Evolutionary conservation across 2,329 filamentous ascomycete genomes (phyloP), one percentile per base, ranked within the genome.

Genomic region (Colletotrichum orbiculare): DNA sequence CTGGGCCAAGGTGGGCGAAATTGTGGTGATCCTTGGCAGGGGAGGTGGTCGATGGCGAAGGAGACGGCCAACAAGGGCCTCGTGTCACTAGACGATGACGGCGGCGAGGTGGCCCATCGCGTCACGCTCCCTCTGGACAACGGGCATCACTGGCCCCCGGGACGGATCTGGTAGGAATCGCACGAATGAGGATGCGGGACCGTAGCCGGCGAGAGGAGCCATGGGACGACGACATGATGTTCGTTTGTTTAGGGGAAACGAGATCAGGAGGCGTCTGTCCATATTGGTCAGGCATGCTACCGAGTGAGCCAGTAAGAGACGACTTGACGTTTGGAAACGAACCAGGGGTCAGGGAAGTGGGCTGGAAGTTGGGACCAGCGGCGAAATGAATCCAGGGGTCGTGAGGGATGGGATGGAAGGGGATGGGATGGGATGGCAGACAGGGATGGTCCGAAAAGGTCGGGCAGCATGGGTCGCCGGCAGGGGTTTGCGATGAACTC

Each of bases 321-420:
- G 50, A 50, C 38, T 61, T 37, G 61, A 60, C 56, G 49, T 61
- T 64, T 54, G 38, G 56, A 54, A 64, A 64, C 49, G 39, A 17
- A 54, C 43, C 49, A 38, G 43, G 54, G 46, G 46, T 17, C 34
- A 33, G 11, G 46, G 37, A 37, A 25, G 43, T 48, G 58, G 43
- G 25, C 25, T 25, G 25, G 25, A 25, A 25, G 50, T 17, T 34
- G 49, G 25, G 12, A 17, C 5, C 17, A 7, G 17, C n/a, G 12
- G 46, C 57, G 61, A 61, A 61, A 64, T 64, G 61, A 64, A 46
- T 49, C 35, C 50, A 61, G 61, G 61, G 57, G 42, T 42, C 33
- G 25, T 25, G 37, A 49, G 34, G 60, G 56, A 45, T 35, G 56
- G 49, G 15, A 42, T 47, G 13, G 46, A 49, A 25, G 25, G 25